Conservation (phyloP, 805 yeast genomes). For the Barnettozyma sucrosica region DNA sequence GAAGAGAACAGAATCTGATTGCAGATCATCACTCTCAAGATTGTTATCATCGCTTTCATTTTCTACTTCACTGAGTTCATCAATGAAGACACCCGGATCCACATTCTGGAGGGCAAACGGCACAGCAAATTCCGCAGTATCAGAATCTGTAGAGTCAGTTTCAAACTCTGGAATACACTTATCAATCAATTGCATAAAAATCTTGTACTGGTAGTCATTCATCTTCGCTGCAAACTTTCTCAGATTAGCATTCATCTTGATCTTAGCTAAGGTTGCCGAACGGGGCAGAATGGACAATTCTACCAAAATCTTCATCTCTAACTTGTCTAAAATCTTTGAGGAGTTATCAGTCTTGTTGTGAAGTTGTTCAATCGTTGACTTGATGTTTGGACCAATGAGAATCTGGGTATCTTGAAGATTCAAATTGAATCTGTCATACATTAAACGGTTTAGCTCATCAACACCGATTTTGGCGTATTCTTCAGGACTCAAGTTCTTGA, state of each 20-base stretch:
- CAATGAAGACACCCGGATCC: conserved; percentile 12
- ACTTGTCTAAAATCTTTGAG: conserved; percentile 66
- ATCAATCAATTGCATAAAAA: conserved; percentile 73
- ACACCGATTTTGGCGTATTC: conserved; percentile 59
- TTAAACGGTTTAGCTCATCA: conserved; percentile 41
- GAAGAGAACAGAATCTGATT: conserved; percentile 4
- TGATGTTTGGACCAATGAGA: conserved; percentile 76
- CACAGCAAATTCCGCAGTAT: conserved; percentile 30
- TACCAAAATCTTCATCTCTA: conserved; percentile 65
- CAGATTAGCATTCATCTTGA: conserved; percentile 70
- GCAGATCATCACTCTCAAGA: conserved; percentile 2
- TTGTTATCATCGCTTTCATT: neutral
- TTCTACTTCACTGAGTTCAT: conserved; percentile 10
- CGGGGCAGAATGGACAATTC: conserved; percentile 85
- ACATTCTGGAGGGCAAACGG: conserved; percentile 14
- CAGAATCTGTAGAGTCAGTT: conserved; percentile 19
- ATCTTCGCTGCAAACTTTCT: conserved; percentile 67
- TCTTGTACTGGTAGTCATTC: conserved; percentile 87
- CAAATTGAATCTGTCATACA: conserved; percentile 85
- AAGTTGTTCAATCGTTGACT: conserved; percentile 69
- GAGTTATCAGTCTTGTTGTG: conserved; percentile 36
- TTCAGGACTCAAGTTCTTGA: conserved; percentile 54
- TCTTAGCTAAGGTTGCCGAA: conserved; percentile 64
- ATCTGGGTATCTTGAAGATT: conserved; percentile 81
- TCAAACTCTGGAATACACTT: conserved; percentile 51